phyloP scores from a whole-genome alignment of 257 asterid genomes.

The Misopates orontium region DNA sequence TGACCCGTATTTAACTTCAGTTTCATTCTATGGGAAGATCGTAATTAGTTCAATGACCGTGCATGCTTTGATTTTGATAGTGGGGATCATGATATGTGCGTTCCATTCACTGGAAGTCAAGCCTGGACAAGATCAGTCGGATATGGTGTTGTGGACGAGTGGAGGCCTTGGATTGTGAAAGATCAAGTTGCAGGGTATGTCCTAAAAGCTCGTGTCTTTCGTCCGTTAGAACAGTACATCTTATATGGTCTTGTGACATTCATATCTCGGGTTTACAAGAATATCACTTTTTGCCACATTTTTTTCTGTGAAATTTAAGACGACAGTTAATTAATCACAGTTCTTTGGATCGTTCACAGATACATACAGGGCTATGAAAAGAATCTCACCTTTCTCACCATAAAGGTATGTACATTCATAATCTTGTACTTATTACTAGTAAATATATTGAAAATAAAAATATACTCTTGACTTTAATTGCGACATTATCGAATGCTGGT shows the following conservation, averaged over 20 bases:
- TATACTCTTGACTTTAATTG: too few relatives aligned
- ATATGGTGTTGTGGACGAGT: constrained; percentile 61
- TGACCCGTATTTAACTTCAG: too few relatives aligned
- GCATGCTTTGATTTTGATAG: constrained; percentile 41
- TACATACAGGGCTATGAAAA: constrained; percentile 71
- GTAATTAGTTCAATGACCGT: neutral
- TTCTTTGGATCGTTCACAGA: constrained; percentile 35
- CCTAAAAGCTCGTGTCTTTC: neutral
- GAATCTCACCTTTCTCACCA: constrained; percentile 79
- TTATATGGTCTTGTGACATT: neutral
- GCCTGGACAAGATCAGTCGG: constrained; percentile 92
- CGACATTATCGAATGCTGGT: too few relatives aligned
- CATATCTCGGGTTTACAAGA: too few relatives aligned
- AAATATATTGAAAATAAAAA: constrained; percentile 4
- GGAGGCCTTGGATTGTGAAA: constrained; percentile 83
- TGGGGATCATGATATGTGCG: constrained; percentile 99
- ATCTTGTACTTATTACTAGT: neutral
- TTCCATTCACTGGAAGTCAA: constrained; percentile 86
- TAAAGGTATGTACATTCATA: constrained; percentile 52
- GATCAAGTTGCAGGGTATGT: constrained; percentile 85
- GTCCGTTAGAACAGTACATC: neutral
- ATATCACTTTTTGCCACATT: too few relatives aligned
- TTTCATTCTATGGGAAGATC: too few relatives aligned
- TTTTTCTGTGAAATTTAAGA: too few relatives aligned
- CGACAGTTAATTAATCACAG: too few relatives aligned